A percentile compares a stretch with the other conserved stretches of the same genome.
These are phyloP conservation scores for Neonectria coccinea DNA, from an alignment of 2,329 filamentous ascomycete species.

Conservation along the genomic window DNA sequence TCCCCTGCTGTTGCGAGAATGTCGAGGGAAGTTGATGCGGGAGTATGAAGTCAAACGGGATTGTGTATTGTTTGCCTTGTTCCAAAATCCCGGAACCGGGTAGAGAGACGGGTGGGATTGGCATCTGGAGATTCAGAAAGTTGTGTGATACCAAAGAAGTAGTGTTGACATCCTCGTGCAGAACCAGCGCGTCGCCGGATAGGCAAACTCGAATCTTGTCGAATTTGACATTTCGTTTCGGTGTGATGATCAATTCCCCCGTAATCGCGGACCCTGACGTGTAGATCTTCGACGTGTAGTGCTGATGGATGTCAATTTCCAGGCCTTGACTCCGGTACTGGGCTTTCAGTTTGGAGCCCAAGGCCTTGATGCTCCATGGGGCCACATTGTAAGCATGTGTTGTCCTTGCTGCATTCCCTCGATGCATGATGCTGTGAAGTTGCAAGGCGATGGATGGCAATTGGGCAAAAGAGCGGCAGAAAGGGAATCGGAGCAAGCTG, in stretches of 20 bases:
- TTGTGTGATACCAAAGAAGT: background rate
- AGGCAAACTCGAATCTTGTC: background rate
- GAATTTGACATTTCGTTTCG: background rate
- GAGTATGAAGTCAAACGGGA: constrained; percentile 3
- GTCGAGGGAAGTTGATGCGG: background rate
- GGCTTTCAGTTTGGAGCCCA: background rate
- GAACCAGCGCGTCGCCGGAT: background rate
- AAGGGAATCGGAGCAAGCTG: background rate
- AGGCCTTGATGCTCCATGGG: constrained; percentile 3
- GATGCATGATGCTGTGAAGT: background rate
- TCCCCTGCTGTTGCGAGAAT: background rate
- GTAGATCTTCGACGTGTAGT: constrained; percentile 1
- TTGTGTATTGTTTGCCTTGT: background rate
- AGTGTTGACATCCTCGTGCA: background rate
- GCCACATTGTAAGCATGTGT: background rate
- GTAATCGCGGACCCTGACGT: background rate
- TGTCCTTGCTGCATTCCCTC: background rate
- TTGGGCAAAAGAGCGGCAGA: background rate
- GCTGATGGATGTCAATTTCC: background rate
- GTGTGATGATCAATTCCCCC: background rate
- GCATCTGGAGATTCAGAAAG: background rate
- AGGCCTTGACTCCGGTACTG: constrained; percentile 1
- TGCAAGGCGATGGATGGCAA: background rate
- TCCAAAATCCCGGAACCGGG: background rate
- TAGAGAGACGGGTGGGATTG: background rate